Base-by-base conservation (phyloP, 768 basidiomycete species). In the Podaxis sp. region DNA sequence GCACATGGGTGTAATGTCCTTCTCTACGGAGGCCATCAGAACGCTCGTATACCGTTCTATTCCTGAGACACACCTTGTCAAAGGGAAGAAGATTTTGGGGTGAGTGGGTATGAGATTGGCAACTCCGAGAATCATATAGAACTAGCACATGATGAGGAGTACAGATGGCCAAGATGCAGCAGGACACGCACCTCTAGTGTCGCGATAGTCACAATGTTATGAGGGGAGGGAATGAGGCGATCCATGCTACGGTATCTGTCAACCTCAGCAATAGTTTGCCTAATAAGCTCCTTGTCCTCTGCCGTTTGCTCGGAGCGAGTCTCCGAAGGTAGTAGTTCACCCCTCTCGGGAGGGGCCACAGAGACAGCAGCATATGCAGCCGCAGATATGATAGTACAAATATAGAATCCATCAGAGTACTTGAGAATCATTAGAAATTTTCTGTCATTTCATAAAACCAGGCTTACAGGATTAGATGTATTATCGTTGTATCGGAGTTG, bases 401-500 rank as follows among this genome's bases (percentile, higher is more conserved):
- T 88, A 71, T 96, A 97, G 67, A 91, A 87, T 1, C 90, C 91
- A 73, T 98, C 97, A 50, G 94, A 91, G 71, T 88, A 96, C 95
- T 96, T 66, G 20, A 49, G 60, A 46, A 36, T 60, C 64, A 38
- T 28, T 33, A 24, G 56, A 40, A 49, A 26, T 33, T 6, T 46
- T 36, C 52, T 40, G 40, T 7, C 52, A 40, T 36, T 44, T 54
- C 20, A 55, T 60, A n/a, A 13, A 55, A 7, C 10, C 36, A 41
- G 17, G 69, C 93, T 70, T 66, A 96, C 95, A 46, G 85, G 81
- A 72, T 96, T 97, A 20, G 87, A 84, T 2, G 95, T 93, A 73
- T 98, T 99, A 73, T 98, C 96, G 71, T 98, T 98, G 73, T 93
- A 94, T 11, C 89, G 86, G n/a, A 99, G 80, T 66, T 96, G 90